Evolutionary conservation across 2,329 filamentous ascomycete species (phyloP), one percentile per base, ranked within the genome.

Genomic region (Fusarium xylarioides): DNA sequence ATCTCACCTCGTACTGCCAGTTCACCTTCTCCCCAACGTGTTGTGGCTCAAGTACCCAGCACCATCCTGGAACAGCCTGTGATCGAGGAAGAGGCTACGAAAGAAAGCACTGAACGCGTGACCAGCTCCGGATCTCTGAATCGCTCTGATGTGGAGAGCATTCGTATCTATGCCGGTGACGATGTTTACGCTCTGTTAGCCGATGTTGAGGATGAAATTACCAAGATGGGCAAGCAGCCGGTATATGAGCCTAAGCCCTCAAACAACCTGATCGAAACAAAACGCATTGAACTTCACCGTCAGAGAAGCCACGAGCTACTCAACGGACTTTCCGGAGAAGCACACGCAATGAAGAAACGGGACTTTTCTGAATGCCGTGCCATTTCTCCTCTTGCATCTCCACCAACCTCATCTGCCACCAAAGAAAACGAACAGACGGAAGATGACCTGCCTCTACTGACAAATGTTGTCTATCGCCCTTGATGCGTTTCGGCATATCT

Each of bases 121-220:
- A 64, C 71, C n/a, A 71, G 68, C 60, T 63, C 71, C 14, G 65
- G 68, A 37, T 78, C 77, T 44, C 40, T 76, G 34, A 81, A 76
- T 37, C 82, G 86, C 47, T 77, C 80, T 18, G 85, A 86, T 28
- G 85, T 90, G 42, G 89, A 92, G 79, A 92, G 90, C 78, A 92
- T 92, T 67, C 88, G 89, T 28, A 86, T 93, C 73, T 93, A 92
- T 72, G 90, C 90, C 28, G 91, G 91, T 66, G 88, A 89, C 66
- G 90, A 92, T 52, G 87, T 93, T 14, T 92, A 91, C 72, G 87
- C 89, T 5, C 84, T 93, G 4, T 83, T 93, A 44, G 89, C 88
- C 3, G 91, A 93, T 72, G 91, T 93, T 19, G 90, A 93, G 79
- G 78, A 81, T 50, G 82, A 84, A 55, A 81, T 83, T 57, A 80